These are phyloP conservation scores for Fraxinus nigra DNA, from an alignment of 305 asterid genomes.

Conservation along the genomic window DNA sequence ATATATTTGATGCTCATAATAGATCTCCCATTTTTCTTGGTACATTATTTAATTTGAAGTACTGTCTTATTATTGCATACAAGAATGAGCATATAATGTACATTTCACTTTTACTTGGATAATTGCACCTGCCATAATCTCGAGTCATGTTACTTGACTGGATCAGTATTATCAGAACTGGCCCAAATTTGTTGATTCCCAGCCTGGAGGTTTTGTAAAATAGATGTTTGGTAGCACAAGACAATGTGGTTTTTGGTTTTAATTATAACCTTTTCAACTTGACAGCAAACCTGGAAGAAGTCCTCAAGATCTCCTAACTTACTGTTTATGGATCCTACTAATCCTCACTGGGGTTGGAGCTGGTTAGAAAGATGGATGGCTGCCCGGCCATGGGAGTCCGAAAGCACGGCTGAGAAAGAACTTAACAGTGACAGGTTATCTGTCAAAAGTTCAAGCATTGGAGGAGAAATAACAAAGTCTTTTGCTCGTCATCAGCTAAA, in stretches of 20 bases:
- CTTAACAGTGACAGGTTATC: constrained; percentile 42
- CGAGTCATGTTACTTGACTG: background rate
- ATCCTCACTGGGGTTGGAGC: constrained; percentile 99
- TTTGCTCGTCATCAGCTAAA: constrained; percentile 88
- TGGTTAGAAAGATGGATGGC: constrained; percentile 97
- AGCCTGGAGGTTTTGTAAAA: background rate
- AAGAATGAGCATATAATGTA: background rate
- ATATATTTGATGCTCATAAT: background rate
- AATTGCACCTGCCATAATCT: background rate
- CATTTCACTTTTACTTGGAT: background rate
- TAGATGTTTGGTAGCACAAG: background rate
- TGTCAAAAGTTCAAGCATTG: constrained; percentile 38
- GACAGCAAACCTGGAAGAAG: constrained; percentile 92
- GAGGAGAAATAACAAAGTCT: constrained; percentile 72
- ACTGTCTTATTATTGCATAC: background rate
- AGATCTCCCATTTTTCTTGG: background rate
- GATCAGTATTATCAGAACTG: background rate
- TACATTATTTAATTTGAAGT: background rate
- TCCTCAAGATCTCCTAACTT: constrained; percentile 63
- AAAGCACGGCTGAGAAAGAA: constrained; percentile 49
- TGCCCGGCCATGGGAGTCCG: constrained; percentile 63
- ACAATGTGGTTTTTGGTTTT: background rate
- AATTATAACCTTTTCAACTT: constrained; percentile 13
- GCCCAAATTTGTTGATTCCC: background rate
- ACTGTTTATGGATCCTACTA: constrained; percentile 89